A percentile compares a stretch with the other conserved stretches of the same genome.
phyloP scores from a whole-genome alignment of 805 yeast species.

The Ascoidea tarda region DNA sequence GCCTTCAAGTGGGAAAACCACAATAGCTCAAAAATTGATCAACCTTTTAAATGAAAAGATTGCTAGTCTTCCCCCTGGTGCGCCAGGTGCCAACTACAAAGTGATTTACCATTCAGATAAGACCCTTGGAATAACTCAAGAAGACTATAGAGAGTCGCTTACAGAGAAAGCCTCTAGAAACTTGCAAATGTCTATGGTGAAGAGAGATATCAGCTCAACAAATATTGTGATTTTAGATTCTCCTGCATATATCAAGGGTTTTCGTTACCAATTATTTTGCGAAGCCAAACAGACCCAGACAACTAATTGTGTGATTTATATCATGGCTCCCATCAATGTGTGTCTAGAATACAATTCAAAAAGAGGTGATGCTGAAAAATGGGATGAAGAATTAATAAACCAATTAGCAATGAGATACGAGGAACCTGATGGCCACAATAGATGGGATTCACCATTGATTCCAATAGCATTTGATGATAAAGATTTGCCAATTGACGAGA shows the following conservation, averaged over 20 bases:
- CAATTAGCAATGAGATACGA: slow-evolving; percentile 78
- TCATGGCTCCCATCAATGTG: slow-evolving; percentile 49
- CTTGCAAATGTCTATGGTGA: slow-evolving; percentile 76
- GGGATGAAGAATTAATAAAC: slow-evolving; percentile 53
- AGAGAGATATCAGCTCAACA: slow-evolving; percentile 55
- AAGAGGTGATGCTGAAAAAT: slow-evolving; percentile 23
- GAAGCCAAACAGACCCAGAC: slow-evolving; percentile 81
- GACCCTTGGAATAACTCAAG: slow-evolving; percentile 54
- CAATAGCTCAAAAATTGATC: slow-evolving; percentile 47
- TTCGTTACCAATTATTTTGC: slow-evolving; percentile 85
- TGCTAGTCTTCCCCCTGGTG: slow-evolving; percentile 22
- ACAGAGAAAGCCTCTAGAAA: slow-evolving; percentile 77
- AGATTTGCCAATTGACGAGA: slow-evolving; percentile 45
- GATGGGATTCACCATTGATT: slow-evolving; percentile 94
- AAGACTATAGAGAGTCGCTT: slow-evolving; percentile 53
- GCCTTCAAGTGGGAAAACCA: slow-evolving; percentile 77
- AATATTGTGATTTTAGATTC: slow-evolving; percentile 78
- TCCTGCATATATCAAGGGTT: slow-evolving; percentile 84
- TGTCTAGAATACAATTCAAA: slow-evolving; percentile 27
- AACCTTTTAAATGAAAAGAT: slow-evolving; percentile 32
- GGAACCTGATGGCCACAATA: slow-evolving; percentile 72
- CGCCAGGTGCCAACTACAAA: slow-evolving; percentile 39
- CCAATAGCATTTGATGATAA: slow-evolving; percentile 43
- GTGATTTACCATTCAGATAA: slow-evolving; percentile 71
- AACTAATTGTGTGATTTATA: slow-evolving; percentile 71